Evolutionary conservation across 1,284 basidiomycete species (phyloP).

Genomic region (Ganoderma multipileum): DNA sequence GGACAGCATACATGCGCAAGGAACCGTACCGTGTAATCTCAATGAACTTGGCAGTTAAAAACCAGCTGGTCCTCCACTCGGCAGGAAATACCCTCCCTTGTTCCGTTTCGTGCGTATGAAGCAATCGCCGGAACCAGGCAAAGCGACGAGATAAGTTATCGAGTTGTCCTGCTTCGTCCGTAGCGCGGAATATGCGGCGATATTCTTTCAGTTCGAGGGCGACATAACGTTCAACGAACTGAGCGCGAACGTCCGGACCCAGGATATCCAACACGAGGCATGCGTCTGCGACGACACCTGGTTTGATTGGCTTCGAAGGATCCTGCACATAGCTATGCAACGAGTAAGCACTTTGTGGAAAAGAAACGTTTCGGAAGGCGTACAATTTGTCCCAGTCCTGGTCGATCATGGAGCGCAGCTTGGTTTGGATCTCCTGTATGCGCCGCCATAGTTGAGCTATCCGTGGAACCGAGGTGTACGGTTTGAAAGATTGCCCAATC

Average conservation of each 20-base stretch:
- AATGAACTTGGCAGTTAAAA: slow-evolving; percentile 82
- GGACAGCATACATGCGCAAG: not conserved
- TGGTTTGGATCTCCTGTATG: slow-evolving; percentile 81
- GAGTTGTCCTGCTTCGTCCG: slow-evolving; percentile 94
- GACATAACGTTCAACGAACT: slow-evolving; percentile 91
- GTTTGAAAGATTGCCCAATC: slow-evolving; percentile 79
- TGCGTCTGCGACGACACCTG: slow-evolving; percentile 74
- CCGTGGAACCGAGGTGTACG: slow-evolving; percentile 75
- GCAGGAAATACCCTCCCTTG: slow-evolving; percentile 83
- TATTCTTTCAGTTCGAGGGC: slow-evolving; percentile 95
- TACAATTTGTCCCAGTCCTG: slow-evolving; percentile 92
- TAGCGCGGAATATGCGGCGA: slow-evolving; percentile 91
- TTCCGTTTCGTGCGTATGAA: slow-evolving; percentile 90
- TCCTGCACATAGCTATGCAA: slow-evolving; percentile 78
- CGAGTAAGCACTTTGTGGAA: not conserved
- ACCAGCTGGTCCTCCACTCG: slow-evolving; percentile 85
- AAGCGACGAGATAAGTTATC: slow-evolving; percentile 95
- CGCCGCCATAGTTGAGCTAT: slow-evolving; percentile 81
- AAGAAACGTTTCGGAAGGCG: slow-evolving; percentile 39
- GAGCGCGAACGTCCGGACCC: slow-evolving; percentile 80
- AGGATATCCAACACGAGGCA: slow-evolving; percentile 88
- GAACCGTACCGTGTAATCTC: slow-evolving; percentile 79
- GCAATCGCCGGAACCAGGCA: slow-evolving; percentile 94
- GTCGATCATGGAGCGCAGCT: slow-evolving; percentile 80
- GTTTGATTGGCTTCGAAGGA: slow-evolving; percentile 69